Conservation (phyloP, 306 rosid species). For the Vigna radiata region DNA sequence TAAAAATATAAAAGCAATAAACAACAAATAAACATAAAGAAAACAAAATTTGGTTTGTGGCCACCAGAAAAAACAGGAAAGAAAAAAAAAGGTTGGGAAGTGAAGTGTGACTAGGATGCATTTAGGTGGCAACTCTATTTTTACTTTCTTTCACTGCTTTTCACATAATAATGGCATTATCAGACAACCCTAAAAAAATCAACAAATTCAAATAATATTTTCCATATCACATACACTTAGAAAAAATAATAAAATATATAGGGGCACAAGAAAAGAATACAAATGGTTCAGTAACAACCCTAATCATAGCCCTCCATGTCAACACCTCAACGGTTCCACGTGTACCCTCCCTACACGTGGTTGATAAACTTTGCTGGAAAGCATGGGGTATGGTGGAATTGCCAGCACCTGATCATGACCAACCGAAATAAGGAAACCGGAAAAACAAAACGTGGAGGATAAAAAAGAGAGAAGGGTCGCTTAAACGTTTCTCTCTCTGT, state of each 20-base stretch:
- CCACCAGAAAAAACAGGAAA: slow-evolving; percentile 8
- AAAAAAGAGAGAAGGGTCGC: slow-evolving; percentile 45
- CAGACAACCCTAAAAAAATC: background rate
- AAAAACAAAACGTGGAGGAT: slow-evolving; percentile 25
- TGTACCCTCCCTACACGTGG: slow-evolving; percentile 5
- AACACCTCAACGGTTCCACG: too few species aligned
- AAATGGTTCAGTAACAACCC: slow-evolving; percentile 45
- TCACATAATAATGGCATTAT: slow-evolving; percentile 33
- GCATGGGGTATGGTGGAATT: background rate
- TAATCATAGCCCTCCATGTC: background rate
- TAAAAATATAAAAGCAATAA: background rate
- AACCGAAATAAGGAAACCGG: slow-evolving; percentile 26
- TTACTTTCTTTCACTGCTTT: background rate
- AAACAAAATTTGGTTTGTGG: background rate
- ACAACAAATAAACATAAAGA: background rate
- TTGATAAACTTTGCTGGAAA: background rate
- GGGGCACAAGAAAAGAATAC: slow-evolving; percentile 26
- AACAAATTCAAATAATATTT: slow-evolving; percentile 16
- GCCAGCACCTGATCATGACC: slow-evolving; percentile 26
- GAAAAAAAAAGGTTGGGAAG: slow-evolving; percentile 33
- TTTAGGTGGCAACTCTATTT: background rate
- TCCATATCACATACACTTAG: background rate
- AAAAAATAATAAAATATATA: slow-evolving; percentile 2
- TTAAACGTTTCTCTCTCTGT: slow-evolving; percentile 50
- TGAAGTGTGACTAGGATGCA: slow-evolving; percentile 45